These are phyloP conservation scores for Alternaria postmessia DNA, from an alignment of 2,329 filamentous ascomycete genomes.

Conservation along the genomic window DNA sequence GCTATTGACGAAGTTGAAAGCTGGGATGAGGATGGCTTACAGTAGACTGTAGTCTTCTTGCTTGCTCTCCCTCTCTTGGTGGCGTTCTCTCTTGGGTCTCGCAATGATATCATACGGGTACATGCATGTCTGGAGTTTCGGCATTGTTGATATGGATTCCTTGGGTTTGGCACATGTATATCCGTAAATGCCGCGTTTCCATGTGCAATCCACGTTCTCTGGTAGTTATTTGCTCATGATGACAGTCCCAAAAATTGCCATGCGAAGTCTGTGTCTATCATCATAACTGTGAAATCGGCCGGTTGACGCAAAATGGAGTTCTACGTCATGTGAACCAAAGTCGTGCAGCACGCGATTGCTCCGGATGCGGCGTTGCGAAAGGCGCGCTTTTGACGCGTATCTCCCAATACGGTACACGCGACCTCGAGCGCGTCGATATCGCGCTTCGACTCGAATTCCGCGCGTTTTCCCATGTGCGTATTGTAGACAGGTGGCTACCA, in stretches of 20 bases:
- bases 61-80: not conserved
- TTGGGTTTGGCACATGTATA: slow-evolving; percentile 22
- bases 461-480: not conserved
- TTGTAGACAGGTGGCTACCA: not conserved
- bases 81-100: slow-evolving; percentile 6
- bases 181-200: slow-evolving; percentile 14
- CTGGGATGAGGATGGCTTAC: slow-evolving; percentile 67
- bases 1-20: slow-evolving; percentile 91
- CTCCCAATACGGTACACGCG: not conserved
- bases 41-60: not conserved
- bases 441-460: not conserved
- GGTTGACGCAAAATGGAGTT: not conserved
- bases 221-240: not conserved
- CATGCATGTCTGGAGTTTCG: slow-evolving; percentile 15
- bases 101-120: slow-evolving; percentile 9
- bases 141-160: not conserved
- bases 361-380: not conserved
- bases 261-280: not conserved
- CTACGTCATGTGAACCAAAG: not conserved
- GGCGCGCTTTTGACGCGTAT: not conserved
- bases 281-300: not conserved
- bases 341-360: not conserved
- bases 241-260: not conserved
- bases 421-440: not conserved
- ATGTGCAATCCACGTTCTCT: slow-evolving; percentile 5